Base-by-base conservation (phyloP, 148 eudicot genomes). In the Fagopyrum tataricum region DNA sequence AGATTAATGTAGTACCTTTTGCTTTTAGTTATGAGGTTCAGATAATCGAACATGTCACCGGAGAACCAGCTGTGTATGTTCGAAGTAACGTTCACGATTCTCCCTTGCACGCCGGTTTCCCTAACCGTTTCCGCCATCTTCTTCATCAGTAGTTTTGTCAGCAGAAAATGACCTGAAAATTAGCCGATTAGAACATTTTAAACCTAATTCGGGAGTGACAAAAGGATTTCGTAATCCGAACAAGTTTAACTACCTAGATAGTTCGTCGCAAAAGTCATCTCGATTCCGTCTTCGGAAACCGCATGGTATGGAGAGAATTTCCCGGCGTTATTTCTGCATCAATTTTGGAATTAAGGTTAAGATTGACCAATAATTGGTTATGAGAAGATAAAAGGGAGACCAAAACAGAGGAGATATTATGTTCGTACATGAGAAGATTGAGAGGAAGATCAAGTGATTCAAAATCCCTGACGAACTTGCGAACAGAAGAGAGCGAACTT, bases 231-330 rank as follows among this genome's bases (percentile, higher is more conserved):
- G 70, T n/a, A 58, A 58, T 15, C 12, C 10, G 31, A 40, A 18
- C 6, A 5, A 42, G 71, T 41, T 31, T 26, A 9, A 7, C 17
- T 79, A 92, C 98, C 96, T 74, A 93, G 78, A 75, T 90, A 95
- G 80, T 95, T 95, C 31, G 97, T 95, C 5, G 97, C 99, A 59
- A 95, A 95, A 13, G 96, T 88, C 96, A 95, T 87, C 83, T 95
- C 99, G 44, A 91, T 44, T 23, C 94, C 97, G 41, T 91, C 97
- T 59, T 90, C 91, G 2, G 99, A 83, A 72, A 95, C 78, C 53
- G 81, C 94, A 59, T 90, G 91, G 11, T 75, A 82, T 79, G 83
- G 82, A 12, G 97, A 84, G 82, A 95, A 95, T 78, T 81, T 91
- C 7, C 97, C 99, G 24, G 99, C 99, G 77, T 91, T 95, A 75